Conservation (phyloP, 495 filamentous ascomycete species). For the Tirmania nivea region DNA sequence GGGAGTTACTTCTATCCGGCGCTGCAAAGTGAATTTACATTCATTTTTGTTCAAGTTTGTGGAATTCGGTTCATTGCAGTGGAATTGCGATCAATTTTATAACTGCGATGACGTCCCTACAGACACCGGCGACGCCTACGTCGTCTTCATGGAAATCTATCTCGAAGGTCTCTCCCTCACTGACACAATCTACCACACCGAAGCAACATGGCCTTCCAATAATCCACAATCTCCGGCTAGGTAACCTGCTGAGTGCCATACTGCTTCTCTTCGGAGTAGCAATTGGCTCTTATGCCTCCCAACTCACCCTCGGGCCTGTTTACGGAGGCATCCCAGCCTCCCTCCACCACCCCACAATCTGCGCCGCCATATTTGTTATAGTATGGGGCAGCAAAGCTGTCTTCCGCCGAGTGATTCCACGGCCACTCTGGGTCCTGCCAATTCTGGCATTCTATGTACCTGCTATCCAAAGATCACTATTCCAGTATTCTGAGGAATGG, state of each 20-base stretch:
- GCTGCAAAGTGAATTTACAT: no score
- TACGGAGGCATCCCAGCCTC: constrained; percentile 62
- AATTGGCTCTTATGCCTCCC: constrained; percentile 49
- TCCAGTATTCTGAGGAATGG: constrained; percentile 36
- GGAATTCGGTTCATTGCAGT: no score
- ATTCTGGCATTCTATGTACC: constrained; percentile 56
- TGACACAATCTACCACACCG: no score
- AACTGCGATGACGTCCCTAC: no score
- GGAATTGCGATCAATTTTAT: no score
- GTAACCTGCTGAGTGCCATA: constrained; percentile 9
- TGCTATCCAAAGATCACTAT: constrained; percentile 43
- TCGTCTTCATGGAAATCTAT: no score
- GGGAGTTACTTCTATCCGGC: no score
- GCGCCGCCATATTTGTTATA: constrained; percentile 37
- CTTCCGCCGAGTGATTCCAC: constrained; percentile 23
- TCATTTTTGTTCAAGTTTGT: no score
- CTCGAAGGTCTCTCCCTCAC: no score
- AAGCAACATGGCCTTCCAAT: no score
- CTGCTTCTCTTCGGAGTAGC: constrained; percentile 46
- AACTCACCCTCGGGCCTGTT: constrained; percentile 55
- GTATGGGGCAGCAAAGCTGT: constrained; percentile 38
- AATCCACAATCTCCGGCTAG: neutral
- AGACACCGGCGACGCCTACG: no score
- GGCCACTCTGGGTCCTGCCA: constrained; percentile 32
- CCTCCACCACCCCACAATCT: constrained; percentile 44